Percentiles rank a stretch among this genome's conserved stretches.
Conservation (phyloP, 805 yeast genomes). For the Clavispora phyllophila region DNA sequence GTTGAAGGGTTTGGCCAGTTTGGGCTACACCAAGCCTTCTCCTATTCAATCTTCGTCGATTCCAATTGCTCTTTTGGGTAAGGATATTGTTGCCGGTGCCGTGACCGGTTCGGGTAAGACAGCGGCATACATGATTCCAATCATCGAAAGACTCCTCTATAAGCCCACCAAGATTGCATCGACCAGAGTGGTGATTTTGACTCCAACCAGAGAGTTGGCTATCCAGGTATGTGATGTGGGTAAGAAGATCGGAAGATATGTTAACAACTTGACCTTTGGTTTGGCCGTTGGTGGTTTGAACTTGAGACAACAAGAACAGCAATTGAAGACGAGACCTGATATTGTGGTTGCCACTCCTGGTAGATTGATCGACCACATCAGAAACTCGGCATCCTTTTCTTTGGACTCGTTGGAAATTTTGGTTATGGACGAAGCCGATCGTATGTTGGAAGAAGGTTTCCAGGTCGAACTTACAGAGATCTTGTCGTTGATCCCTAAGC, state of each 20-base stretch:
- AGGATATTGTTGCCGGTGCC: slow-evolving; percentile 98
- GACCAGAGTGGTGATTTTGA: slow-evolving; percentile 83
- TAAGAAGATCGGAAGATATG: slow-evolving; percentile 71
- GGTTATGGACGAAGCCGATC: slow-evolving; percentile 96
- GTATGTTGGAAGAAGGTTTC: slow-evolving; percentile 99
- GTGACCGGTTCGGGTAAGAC: slow-evolving; percentile 99
- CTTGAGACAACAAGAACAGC: slow-evolving; percentile 92
- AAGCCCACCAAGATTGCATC: slow-evolving; percentile 83
- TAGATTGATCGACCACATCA: slow-evolving; percentile 92
- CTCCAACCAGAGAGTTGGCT: slow-evolving; percentile 98
- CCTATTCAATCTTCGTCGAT: slow-evolving; percentile 92
- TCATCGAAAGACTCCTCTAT: slow-evolving; percentile 83
- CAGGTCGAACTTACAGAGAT: slow-evolving; percentile 92
- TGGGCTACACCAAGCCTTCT: slow-evolving; percentile 85
- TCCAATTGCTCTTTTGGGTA: slow-evolving; percentile 89
- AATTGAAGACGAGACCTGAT: slow-evolving; percentile 88
- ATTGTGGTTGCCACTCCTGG: slow-evolving; percentile 98
- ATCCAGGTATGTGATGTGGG: slow-evolving; percentile 96
- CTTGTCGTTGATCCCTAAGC: slow-evolving; percentile 71
- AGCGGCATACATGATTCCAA: slow-evolving; percentile 96
- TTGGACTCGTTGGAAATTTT: slow-evolving; percentile 89
- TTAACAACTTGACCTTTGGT: slow-evolving; percentile 76
- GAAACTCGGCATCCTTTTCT: slow-evolving; percentile 89
- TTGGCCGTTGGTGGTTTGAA: slow-evolving; percentile 98
- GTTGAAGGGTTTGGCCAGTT: slow-evolving; percentile 69